A percentile compares a stretch with the other conserved stretches of the same genome.
Conservation (phyloP, 768 basidiomycete genomes). For the Naematelia aurantialba region DNA sequence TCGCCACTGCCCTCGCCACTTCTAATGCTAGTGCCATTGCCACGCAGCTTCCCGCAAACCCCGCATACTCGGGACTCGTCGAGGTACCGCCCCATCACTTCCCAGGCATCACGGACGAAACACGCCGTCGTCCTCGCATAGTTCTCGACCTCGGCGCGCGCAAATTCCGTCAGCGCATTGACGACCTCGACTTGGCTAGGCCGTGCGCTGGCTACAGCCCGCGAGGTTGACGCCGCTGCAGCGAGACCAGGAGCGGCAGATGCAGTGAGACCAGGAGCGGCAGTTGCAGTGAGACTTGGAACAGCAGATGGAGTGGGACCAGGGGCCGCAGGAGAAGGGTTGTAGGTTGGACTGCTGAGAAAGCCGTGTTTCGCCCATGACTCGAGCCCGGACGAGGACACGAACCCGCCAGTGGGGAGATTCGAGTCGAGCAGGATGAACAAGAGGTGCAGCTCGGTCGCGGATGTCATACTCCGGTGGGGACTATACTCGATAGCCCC, state of each 20-base stretch:
- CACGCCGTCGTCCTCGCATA: constrained; percentile 73
- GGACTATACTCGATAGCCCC: constrained; percentile 5
- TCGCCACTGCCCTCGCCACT: neutral
- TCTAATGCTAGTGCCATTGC: neutral
- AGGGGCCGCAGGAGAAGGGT: neutral
- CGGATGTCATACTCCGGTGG: neutral
- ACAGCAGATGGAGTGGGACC: neutral
- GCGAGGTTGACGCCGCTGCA: no score
- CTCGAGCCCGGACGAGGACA: constrained; percentile 89
- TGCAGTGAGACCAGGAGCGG: neutral
- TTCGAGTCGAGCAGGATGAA: constrained; percentile 65
- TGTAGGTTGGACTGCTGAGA: constrained; percentile 24
- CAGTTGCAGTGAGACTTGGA: neutral
- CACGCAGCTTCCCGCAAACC: neutral
- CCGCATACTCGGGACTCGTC: no score
- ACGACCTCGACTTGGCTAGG: neutral
- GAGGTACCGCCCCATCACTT: constrained; percentile 10
- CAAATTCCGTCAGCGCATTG: constrained; percentile 28
- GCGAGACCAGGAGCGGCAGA: no score
- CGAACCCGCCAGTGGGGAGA: constrained; percentile 94
- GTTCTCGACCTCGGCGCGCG: constrained; percentile 52
- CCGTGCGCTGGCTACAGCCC: no score
- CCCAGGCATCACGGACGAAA: constrained; percentile 68
- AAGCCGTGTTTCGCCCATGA: constrained; percentile 86
- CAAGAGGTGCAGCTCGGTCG: constrained; percentile 39